Conservation (phyloP, 495 filamentous ascomycete genomes). For the Penicillium angulare region DNA sequence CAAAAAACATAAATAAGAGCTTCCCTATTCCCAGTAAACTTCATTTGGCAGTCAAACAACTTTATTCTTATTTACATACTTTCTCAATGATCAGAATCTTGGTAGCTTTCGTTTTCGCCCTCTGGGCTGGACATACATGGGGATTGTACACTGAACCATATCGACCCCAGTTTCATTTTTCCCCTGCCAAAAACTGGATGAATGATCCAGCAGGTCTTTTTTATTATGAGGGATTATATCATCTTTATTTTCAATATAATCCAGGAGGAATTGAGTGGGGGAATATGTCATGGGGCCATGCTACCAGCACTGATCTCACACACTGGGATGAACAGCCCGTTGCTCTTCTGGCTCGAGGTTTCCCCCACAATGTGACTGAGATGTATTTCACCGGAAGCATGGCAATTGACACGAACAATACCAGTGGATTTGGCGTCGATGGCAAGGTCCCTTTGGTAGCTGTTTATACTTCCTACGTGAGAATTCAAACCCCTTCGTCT, state of each 20-base stretch:
- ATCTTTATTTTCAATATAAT: not conserved
- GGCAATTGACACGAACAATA: conserved; percentile 55
- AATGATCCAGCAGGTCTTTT: not conserved
- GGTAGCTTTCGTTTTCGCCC: not conserved
- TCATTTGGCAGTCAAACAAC: not conserved
- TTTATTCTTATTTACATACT: not conserved
- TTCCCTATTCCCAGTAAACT: not conserved
- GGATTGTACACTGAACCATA: not conserved
- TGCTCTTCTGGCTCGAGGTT: conserved; percentile 39
- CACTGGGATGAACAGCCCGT: conserved; percentile 40
- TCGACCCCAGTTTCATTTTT: not conserved
- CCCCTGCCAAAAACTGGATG: not conserved
- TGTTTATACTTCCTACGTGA: conserved; percentile 51
- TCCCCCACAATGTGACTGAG: conserved; percentile 42
- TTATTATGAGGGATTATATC: not conserved
- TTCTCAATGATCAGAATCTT: not conserved
- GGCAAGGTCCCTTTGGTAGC: conserved; percentile 53
- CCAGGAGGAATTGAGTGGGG: conserved; percentile 30
- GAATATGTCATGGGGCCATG: conserved; percentile 44
- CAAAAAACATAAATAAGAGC: not conserved
- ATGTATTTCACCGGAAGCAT: conserved; percentile 54
- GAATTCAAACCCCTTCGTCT: not conserved
- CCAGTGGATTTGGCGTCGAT: conserved; percentile 53
- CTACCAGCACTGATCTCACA: conserved; percentile 35
- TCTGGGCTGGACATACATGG: not conserved